Percentiles rank a stretch among this genome's conserved stretches.
Evolutionary conservation across 805 yeast species (phyloP).

Genomic region (Pichia heedii): DNA sequence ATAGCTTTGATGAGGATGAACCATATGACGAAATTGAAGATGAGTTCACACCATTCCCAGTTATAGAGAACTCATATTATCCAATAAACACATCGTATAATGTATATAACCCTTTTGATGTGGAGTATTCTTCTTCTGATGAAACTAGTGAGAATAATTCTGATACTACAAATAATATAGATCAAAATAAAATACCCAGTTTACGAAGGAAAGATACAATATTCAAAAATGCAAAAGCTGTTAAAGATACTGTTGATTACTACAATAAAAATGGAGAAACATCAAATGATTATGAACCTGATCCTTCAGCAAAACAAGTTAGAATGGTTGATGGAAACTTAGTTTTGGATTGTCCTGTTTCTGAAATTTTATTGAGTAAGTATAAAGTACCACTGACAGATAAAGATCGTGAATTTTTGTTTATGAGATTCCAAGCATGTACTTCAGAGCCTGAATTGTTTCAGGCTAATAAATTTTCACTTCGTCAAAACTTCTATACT

Average conservation of each 20-base stretch:
- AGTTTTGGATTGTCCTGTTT: conserved; percentile 82
- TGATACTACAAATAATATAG: conserved; percentile 6
- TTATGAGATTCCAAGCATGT: conserved; percentile 89
- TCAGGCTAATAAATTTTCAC: conserved; percentile 51
- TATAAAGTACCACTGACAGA: conserved; percentile 38
- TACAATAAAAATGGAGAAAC: conserved; percentile 1
- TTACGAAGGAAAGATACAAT: conserved; percentile 7
- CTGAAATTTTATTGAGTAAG: conserved; percentile 51
- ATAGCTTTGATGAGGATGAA: conserved; percentile 20
- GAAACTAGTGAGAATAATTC: conserved; percentile 13
- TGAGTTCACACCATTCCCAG: conserved; percentile 29
- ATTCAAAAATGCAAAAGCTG: conserved; percentile 11
- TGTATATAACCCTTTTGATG: conserved; percentile 25
- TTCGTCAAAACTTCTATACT: conserved; percentile 72
- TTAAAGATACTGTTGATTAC: conserved; percentile 10
- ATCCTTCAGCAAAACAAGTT: conserved; percentile 32
- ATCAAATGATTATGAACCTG: conserved; percentile 3
- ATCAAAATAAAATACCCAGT: neutral
- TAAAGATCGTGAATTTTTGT: conserved; percentile 54
- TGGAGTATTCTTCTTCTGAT: conserved; percentile 18
- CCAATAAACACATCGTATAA: conserved; percentile 24
- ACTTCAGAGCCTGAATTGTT: conserved; percentile 85
- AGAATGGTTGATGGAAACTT: conserved; percentile 64
- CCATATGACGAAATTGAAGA: conserved; percentile 18
- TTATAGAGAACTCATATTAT: conserved; percentile 25